Percentiles rank a stretch among this genome's conserved stretches.
Conservation (phyloP, 2,329 filamentous ascomycete species). For the Paraphaeosphaeria sporulosa region DNA sequence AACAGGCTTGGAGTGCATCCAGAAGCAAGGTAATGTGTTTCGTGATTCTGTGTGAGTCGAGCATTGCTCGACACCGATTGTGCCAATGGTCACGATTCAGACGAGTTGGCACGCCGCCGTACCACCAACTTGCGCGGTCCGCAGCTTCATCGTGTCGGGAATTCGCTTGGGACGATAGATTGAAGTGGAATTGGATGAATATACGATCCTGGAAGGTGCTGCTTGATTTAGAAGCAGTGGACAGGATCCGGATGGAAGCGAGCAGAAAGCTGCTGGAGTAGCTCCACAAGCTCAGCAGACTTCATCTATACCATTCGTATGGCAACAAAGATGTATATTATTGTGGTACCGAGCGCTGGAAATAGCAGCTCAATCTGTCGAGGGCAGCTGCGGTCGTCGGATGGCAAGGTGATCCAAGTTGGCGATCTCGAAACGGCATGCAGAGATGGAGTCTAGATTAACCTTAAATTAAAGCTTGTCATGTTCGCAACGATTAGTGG, state of each 20-base stretch:
- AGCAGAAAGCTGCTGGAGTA: slow-evolving; percentile 19
- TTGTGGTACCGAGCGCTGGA: slow-evolving; percentile 37
- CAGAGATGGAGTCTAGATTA: slow-evolving; percentile 49
- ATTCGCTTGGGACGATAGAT: slow-evolving; percentile 35
- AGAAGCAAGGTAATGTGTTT: slow-evolving; percentile 19
- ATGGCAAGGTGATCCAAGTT: slow-evolving; percentile 35
- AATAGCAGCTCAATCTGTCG: slow-evolving; percentile 29
- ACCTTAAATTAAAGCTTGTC: slow-evolving; percentile 52
- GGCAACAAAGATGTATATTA: slow-evolving; percentile 29
- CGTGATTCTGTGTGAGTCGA: slow-evolving; percentile 18
- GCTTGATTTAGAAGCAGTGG: slow-evolving; percentile 42
- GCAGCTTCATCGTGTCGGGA: slow-evolving; percentile 20
- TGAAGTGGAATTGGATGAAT: slow-evolving; percentile 40
- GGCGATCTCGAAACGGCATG: slow-evolving; percentile 44
- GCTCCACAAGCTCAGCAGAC: slow-evolving; percentile 25
- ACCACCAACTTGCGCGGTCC: slow-evolving; percentile 22
- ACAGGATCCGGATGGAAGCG: slow-evolving; percentile 26
- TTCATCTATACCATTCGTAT: slow-evolving; percentile 41
- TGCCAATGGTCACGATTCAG: slow-evolving; percentile 19
- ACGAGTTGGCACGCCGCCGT: neutral
- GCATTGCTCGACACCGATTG: slow-evolving; percentile 1
- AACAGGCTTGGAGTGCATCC: neutral
- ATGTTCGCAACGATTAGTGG: slow-evolving; percentile 29
- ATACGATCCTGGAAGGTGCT: slow-evolving; percentile 35
- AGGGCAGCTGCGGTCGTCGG: slow-evolving; percentile 26